A percentile compares a stretch with the other conserved stretches of the same genome.
These are phyloP conservation scores for Paramecium caudatum DNA, from an alignment of 73 alveolate genomes.

Conservation along the genomic window DNA sequence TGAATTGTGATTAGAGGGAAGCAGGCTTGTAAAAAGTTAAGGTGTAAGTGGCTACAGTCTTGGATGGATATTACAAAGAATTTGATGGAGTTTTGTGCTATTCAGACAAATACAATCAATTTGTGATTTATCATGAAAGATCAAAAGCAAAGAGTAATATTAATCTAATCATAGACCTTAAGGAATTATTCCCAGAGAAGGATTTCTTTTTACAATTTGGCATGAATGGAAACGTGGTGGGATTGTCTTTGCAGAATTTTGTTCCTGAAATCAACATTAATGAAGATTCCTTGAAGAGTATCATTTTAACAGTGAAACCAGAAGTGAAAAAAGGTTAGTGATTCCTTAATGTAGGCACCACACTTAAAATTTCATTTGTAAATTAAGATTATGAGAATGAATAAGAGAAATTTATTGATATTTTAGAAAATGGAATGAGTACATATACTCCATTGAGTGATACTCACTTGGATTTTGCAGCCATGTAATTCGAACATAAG, in stretches of 20 bases:
- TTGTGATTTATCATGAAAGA: constrained; percentile 25
- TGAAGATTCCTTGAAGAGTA: constrained; percentile 12
- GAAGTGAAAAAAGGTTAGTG: constrained; percentile 16
- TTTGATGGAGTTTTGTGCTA: constrained; percentile 35
- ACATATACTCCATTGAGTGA: constrained; percentile 13
- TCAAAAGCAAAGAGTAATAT: neutral
- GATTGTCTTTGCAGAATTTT: constrained; percentile 16
- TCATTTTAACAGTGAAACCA: constrained; percentile 10
- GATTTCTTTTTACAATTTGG: constrained; percentile 40
- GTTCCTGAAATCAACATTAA: neutral
- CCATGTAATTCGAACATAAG: constrained; percentile 25
- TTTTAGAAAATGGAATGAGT: neutral
- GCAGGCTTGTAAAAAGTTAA: constrained; percentile 12
- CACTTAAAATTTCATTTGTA: neutral
- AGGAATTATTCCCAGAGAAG: constrained; percentile 34
- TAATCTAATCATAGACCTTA: neutral
- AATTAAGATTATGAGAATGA: neutral
- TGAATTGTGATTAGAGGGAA: constrained; percentile 1
- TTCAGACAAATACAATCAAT: constrained; percentile 37
- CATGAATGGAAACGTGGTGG: constrained; percentile 37
- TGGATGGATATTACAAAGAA: constrained; percentile 47
- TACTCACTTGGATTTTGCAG: constrained; percentile 24
- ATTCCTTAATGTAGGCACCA: neutral
- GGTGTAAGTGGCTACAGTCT: constrained; percentile 39
- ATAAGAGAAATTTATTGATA: neutral